Percentiles rank a stretch among this genome's conserved stretches.
Evolutionary conservation across 352 stramenopile species (phyloP).

Genomic region (Peronosclerospora sorghi): DNA sequence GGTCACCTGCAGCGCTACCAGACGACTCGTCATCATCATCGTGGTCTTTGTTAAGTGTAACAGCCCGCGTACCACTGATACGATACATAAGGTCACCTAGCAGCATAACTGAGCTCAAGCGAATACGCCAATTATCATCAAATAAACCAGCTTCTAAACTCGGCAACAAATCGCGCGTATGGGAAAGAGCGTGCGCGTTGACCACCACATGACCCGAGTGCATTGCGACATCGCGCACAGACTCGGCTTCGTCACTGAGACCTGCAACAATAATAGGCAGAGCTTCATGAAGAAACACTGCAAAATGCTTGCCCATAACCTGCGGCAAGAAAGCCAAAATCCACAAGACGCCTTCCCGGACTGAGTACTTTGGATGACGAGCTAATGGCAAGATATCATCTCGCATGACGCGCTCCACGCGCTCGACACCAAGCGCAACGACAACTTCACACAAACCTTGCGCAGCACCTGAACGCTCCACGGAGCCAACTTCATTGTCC

Average conservation of each 20-base stretch:
- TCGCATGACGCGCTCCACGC: constrained; percentile 62
- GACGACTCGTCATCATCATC: constrained; percentile 80
- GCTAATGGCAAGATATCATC: constrained; percentile 93
- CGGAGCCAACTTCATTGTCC: constrained; percentile 84
- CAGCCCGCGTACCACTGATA: constrained; percentile 93
- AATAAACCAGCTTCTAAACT: constrained; percentile 93
- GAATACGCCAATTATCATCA: constrained; percentile 98
- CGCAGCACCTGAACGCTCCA: constrained; percentile 96
- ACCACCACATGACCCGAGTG: constrained; percentile 97
- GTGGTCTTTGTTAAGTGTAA: constrained; percentile 32
- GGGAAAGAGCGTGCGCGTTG: constrained; percentile 90
- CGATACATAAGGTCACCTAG: constrained; percentile 94
- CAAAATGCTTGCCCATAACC: constrained; percentile 89
- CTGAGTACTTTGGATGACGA: constrained; percentile 89
- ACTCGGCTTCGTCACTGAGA: constrained; percentile 97
- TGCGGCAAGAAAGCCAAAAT: constrained; percentile 97
- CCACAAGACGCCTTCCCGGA: constrained; percentile 98
- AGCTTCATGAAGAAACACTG: constrained; percentile 88
- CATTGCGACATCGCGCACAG: constrained; percentile 95
- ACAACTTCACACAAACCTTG: constrained; percentile 97
- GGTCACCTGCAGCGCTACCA: constrained; percentile 71
- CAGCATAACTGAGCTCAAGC: constrained; percentile 94
- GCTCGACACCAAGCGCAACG: constrained; percentile 71
- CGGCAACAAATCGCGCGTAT: constrained; percentile 96
- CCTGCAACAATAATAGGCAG: constrained; percentile 95